phyloP scores from a whole-genome alignment of 805 yeast species.

The Kurtzmaniella cleridarum region DNA sequence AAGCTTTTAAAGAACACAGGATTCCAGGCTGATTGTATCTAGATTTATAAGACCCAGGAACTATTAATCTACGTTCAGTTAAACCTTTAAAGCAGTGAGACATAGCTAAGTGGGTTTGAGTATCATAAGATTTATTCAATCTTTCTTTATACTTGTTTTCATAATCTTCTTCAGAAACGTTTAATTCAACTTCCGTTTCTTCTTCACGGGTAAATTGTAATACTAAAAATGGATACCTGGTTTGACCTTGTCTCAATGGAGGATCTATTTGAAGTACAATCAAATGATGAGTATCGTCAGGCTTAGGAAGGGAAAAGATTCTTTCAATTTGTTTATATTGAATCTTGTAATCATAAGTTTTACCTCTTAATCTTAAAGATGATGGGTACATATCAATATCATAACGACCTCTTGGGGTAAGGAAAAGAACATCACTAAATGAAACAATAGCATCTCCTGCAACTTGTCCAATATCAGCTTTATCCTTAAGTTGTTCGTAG shows the following conservation, averaged over 20 bases:
- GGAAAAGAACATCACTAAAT: slow-evolving; percentile 82
- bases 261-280: slow-evolving; percentile 91
- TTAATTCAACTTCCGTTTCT: slow-evolving; percentile 84
- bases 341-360: slow-evolving; percentile 94
- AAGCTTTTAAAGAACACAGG: slow-evolving; percentile 88
- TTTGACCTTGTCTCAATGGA: slow-evolving; percentile 96
- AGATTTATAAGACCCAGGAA: slow-evolving; percentile 78
- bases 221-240: slow-evolving; percentile 88
- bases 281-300: slow-evolving; percentile 87
- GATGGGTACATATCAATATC: slow-evolving; percentile 90
- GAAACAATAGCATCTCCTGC: slow-evolving; percentile 95
- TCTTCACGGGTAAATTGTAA: slow-evolving; percentile 88
- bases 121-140: slow-evolving; percentile 71
- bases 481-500: slow-evolving; percentile 86
- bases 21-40: slow-evolving; percentile 80
- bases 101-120: slow-evolving; percentile 80
- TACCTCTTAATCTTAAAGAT: slow-evolving; percentile 89
- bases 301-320: slow-evolving; percentile 86
- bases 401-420: slow-evolving; percentile 98
- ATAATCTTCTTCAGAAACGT: slow-evolving; percentile 77
- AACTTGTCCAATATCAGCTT: slow-evolving; percentile 90
- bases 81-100: slow-evolving; percentile 86
- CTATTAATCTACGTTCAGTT: slow-evolving; percentile 77
- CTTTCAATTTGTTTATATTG: slow-evolving; percentile 87
- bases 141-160: slow-evolving; percentile 69